Percentiles rank a stretch among this genome's conserved stretches.
phyloP scores from a whole-genome alignment of 176 grass and related monocot genomes.

The Avena sativa region DNA sequence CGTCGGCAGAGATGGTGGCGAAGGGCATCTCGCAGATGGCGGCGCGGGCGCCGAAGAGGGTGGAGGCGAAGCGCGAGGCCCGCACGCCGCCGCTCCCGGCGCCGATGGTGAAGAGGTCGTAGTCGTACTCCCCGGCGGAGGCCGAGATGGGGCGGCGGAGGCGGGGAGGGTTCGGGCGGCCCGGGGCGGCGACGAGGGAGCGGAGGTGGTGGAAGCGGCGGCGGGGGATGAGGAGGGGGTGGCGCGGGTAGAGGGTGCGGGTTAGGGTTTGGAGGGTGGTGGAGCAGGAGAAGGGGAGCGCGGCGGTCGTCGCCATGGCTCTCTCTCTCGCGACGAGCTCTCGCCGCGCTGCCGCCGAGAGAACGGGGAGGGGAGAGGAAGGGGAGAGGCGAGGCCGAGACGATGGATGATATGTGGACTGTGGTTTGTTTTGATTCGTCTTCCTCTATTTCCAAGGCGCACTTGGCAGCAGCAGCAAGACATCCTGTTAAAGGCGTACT shows the following conservation, averaged over 20 bases:
- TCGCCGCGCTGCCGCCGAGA: constrained; percentile 17
- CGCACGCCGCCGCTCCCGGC: constrained; percentile 93
- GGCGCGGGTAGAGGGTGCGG: constrained; percentile 44
- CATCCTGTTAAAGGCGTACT: background rate
- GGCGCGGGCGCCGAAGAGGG: constrained; percentile 71
- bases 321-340: constrained; percentile 24
- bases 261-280: constrained; percentile 60
- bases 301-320: constrained; percentile 53
- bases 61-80: constrained; percentile 85
- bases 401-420: constrained; percentile 42
- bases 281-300: constrained; percentile 64
- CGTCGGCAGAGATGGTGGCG: constrained; percentile 73
- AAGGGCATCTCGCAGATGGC: constrained; percentile 95
- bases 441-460: constrained; percentile 19
- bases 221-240: constrained; percentile 28
- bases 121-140: constrained; percentile 61
- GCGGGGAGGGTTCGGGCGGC: constrained; percentile 24
- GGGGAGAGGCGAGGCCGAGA: background rate
- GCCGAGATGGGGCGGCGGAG: constrained; percentile 39
- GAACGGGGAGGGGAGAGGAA: constrained; percentile 24
- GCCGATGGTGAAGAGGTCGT: constrained; percentile 93
- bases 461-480: rapidly evolving
- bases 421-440: constrained; percentile 19
- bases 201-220: constrained; percentile 37
- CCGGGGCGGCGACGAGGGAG: constrained; percentile 36